Evolutionary conservation across 768 basidiomycete species (phyloP).

Genomic region (Boletellus sp.): DNA sequence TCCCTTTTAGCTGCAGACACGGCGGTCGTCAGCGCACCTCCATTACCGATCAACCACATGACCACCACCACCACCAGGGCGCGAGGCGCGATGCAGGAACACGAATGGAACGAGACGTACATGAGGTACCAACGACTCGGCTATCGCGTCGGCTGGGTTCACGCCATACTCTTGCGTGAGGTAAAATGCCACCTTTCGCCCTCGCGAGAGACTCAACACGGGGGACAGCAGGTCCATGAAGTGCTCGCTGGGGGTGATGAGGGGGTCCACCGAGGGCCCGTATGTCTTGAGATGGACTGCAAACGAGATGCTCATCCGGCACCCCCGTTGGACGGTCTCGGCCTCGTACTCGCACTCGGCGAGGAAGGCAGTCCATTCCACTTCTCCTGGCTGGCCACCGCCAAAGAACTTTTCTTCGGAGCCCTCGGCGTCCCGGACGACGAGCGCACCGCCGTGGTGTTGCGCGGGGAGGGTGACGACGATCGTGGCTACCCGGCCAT

Average conservation of each 20-base stretch:
- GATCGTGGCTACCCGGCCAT: conserved; percentile 70
- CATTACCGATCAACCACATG: conserved; percentile 8
- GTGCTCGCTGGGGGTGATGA: conserved; percentile 69
- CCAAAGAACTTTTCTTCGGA: conserved; percentile 60
- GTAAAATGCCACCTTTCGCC: conserved; percentile 70
- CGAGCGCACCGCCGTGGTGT: conserved; percentile 63
- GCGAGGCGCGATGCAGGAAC: conserved; percentile 9
- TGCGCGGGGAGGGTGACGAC: conserved; percentile 71
- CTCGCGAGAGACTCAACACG: conserved; percentile 67
- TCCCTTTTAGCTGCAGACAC: conserved; percentile 63
- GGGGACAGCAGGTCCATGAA: conserved; percentile 72
- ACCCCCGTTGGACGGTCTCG: conserved; percentile 67
- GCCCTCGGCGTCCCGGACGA: conserved; percentile 54
- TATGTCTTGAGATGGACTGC: conserved; percentile 67
- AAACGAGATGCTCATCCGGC: conserved; percentile 66
- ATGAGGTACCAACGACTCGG: conserved; percentile 65
- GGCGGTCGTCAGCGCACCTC: conserved; percentile 9
- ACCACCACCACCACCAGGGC: conserved; percentile 4
- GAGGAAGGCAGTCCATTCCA: conserved; percentile 78
- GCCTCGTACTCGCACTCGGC: conserved; percentile 74
- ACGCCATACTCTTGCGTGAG: conserved; percentile 64
- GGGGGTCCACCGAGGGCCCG: conserved; percentile 58
- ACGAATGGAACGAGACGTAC: conserved; percentile 40
- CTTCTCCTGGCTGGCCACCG: conserved; percentile 56
- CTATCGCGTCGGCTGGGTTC: conserved; percentile 65